These are phyloP conservation scores for Terfezia boudieri DNA, from an alignment of 495 filamentous ascomycete genomes.

Conservation along the genomic window DNA sequence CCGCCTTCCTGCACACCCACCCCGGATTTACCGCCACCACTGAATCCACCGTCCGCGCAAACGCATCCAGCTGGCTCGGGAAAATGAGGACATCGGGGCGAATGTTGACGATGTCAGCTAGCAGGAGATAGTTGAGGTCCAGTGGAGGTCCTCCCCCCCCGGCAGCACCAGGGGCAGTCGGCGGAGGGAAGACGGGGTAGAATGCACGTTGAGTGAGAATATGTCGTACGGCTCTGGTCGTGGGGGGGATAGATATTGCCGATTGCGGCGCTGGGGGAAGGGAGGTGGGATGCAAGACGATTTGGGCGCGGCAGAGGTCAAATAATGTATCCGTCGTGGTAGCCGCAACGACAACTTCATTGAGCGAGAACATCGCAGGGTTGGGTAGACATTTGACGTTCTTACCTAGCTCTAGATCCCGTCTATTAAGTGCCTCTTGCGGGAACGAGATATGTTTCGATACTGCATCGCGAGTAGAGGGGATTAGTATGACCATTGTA, in stretches of 20 bases:
- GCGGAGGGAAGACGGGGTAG: constrained; percentile 60
- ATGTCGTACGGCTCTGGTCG: constrained; percentile 45
- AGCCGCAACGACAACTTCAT: constrained; percentile 60
- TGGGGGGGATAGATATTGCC: constrained; percentile 27
- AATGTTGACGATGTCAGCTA: constrained; percentile 73
- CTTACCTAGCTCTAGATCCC: constrained; percentile 33
- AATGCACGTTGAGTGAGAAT: constrained; percentile 76
- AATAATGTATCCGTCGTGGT: constrained; percentile 65
- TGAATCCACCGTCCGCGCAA: constrained; percentile 31
- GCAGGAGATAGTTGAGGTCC: constrained; percentile 65
- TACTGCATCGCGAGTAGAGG: constrained; percentile 66
- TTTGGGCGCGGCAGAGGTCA: constrained; percentile 57
- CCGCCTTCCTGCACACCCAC: constrained; percentile 3
- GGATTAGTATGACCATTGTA: constrained; percentile 46
- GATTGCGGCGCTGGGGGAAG: constrained; percentile 20
- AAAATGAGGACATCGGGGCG: constrained; percentile 66
- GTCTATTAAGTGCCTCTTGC: constrained; percentile 53
- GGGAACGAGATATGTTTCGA: constrained; percentile 75
- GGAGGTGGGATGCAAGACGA: constrained; percentile 21
- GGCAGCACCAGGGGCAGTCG: constrained; percentile 43
- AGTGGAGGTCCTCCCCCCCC: constrained; percentile 14
- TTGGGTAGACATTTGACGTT: constrained; percentile 59
- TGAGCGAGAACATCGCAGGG: constrained; percentile 64
- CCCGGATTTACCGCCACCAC: constrained; percentile 23
- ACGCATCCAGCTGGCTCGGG: constrained; percentile 62